phyloP scores from a whole-genome alignment of 352 stramenopile species.

The Pythium sukuiense region DNA sequence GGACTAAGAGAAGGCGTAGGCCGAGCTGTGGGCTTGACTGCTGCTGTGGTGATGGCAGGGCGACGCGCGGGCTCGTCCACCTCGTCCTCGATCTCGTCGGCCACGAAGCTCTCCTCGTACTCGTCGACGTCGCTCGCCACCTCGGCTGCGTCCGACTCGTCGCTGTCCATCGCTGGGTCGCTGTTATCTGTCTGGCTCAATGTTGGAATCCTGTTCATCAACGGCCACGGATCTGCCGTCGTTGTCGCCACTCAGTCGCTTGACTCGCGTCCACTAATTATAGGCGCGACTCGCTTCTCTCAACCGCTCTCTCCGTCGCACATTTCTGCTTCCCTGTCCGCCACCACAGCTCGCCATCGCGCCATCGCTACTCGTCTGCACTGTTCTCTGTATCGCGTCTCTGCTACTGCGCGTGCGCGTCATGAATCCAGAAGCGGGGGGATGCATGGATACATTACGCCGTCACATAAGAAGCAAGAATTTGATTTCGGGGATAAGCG shows the following conservation, averaged over 20 bases:
- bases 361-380: not conserved
- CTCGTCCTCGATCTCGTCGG: conserved; percentile 58
- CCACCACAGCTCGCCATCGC: not conserved
- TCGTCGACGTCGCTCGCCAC: conserved; percentile 55
- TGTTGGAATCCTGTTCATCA: conserved; percentile 5
- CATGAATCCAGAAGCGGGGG: conserved; percentile 4
- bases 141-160: conserved; percentile 69
- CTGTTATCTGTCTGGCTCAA: not conserved
- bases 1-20: conserved; percentile 7
- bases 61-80: conserved; percentile 15
- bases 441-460: conserved; percentile 7
- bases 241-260: not conserved
- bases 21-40: not conserved
- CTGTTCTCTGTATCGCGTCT: not conserved
- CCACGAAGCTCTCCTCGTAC: conserved; percentile 44
- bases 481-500: conserved; percentile 23
- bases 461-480: conserved; percentile 30
- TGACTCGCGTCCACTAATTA: conserved; percentile 1
- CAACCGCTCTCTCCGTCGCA: not conserved
- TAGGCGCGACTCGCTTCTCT: not conserved
- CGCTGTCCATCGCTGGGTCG: conserved; percentile 49
- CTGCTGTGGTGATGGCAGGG: not conserved
- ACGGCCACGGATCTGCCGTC: not conserved
- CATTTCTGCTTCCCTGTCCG: not conserved
- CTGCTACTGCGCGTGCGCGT: not conserved